Conservation (phyloP, 106 monocot genomes). For the Phalaenopsis equestris region DNA sequence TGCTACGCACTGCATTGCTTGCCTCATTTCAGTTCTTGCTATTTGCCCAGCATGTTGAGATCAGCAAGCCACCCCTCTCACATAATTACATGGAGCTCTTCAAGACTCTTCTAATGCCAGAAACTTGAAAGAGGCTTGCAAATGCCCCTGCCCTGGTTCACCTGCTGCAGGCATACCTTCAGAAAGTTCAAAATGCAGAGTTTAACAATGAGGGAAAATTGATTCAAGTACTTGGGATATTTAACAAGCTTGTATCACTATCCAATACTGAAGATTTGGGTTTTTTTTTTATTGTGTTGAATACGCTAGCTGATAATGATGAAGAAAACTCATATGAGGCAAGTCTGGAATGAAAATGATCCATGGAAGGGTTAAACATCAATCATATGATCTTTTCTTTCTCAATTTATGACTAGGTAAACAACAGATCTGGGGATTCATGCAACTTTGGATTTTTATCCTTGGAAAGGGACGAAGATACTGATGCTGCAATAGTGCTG, state of each 20-base stretch:
- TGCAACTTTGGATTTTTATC: slow-evolving; percentile 66
- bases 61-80: slow-evolving; percentile 67
- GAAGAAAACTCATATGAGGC: no score
- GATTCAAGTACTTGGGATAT: slow-evolving; percentile 68
- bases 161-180: slow-evolving; percentile 72
- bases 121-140: slow-evolving; percentile 64
- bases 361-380: no score
- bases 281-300: slow-evolving; percentile 69
- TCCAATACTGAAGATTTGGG: slow-evolving; percentile 62
- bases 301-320: slow-evolving; percentile 22
- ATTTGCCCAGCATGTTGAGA: slow-evolving; percentile 82
- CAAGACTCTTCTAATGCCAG: slow-evolving; percentile 52
- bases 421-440: slow-evolving; percentile 47
- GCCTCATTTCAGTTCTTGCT: slow-evolving; percentile 52
- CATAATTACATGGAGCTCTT: slow-evolving; percentile 78
- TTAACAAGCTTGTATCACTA: slow-evolving; percentile 34
- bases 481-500: slow-evolving; percentile 65
- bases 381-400: no score
- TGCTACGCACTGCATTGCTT: slow-evolving; percentile 42
- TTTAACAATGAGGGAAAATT: slow-evolving; percentile 62
- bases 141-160: slow-evolving; percentile 78
- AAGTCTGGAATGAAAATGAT: no score
- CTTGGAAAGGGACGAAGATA: slow-evolving; percentile 65
- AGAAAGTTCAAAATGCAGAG: slow-evolving; percentile 82
- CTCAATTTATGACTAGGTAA: no score